Base-by-base conservation (phyloP, 495 filamentous ascomycete species). In the Neurospora tetrasperma region DNA sequence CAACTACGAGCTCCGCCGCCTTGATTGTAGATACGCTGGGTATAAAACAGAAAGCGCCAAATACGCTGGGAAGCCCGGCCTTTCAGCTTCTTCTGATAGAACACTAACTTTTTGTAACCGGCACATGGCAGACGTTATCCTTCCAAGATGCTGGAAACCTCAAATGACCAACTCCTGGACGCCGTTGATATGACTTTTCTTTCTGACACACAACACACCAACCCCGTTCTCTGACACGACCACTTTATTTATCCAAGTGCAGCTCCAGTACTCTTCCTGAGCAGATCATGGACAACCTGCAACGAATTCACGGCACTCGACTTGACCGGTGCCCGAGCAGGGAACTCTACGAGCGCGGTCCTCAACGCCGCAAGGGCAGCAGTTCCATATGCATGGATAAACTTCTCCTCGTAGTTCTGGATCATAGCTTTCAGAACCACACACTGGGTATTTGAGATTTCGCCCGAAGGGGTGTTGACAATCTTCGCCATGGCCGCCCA, bases 351-450 rank as follows among this genome's bases (percentile, higher is more conserved):
- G 38, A 96, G 80, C 0, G 90, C 90, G 42, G 82, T 83, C 69
- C 88, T 84, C 73, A 98, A 75, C 5, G 92, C 84, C 0, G 85
- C 89, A 23, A 90, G 73, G 0, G 89, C 94, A 7, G 89, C 85
- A 41, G 86, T 87, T 3, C 94, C 96, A 79, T 93, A 99, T 72
- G 93, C 90, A 0, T 85, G 82, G 7, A 97, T 80, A 73, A 98
- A 91, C 69, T 90, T 89, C 39, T 87, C 85, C 27, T 89, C 91
- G 39, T 88, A 91, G 18, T 88, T 86, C 35, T 91, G 87, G 12
- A 98, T 83, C 87, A 98, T 89, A 0, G 89, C 86, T 70, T 92
- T 89, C 10, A 99, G 86, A 5, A 95, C 87, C 23, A 91, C 84
- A 72, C 90, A 89, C 71, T 98, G 96, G 0, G 92, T 96, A 59